Conservation (phyloP, 2,329 filamentous ascomycete genomes). For the Aspergillus oerlinghausenensis region DNA sequence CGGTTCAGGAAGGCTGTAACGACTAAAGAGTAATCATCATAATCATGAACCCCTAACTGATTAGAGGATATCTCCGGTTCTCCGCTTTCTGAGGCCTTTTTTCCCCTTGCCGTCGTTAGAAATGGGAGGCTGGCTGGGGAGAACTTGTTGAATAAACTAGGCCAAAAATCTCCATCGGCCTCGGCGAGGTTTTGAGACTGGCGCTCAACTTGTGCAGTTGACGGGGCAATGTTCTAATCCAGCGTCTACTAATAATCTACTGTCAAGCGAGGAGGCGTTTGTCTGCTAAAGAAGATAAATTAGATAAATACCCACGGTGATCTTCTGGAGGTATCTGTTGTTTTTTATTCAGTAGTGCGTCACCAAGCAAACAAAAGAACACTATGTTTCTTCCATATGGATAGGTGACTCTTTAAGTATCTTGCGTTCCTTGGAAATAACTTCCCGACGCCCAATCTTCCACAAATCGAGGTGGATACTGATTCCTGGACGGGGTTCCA, state of each 20-base stretch:
- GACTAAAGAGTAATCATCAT: neutral
- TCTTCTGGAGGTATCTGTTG: neutral
- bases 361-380: neutral
- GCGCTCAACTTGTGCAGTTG: too few relatives aligned
- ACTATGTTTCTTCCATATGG: neutral
- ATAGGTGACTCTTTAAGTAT: neutral
- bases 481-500: neutral
- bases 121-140: neutral
- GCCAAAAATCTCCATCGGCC: neutral
- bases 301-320: neutral
- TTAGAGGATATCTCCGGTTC: neutral
- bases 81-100: neutral
- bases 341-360: neutral
- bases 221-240: neutral
- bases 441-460: neutral
- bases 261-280: neutral
- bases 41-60: neutral
- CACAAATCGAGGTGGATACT: neutral
- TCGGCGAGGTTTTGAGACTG: too few relatives aligned
- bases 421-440: neutral
- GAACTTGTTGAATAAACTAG: neutral
- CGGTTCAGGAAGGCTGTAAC: neutral
- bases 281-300: neutral
- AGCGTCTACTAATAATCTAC: neutral
- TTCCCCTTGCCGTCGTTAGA: neutral